Evolutionary conservation across 257 asterid genomes (phyloP).

Genomic region (Jacaranda copaia): DNA sequence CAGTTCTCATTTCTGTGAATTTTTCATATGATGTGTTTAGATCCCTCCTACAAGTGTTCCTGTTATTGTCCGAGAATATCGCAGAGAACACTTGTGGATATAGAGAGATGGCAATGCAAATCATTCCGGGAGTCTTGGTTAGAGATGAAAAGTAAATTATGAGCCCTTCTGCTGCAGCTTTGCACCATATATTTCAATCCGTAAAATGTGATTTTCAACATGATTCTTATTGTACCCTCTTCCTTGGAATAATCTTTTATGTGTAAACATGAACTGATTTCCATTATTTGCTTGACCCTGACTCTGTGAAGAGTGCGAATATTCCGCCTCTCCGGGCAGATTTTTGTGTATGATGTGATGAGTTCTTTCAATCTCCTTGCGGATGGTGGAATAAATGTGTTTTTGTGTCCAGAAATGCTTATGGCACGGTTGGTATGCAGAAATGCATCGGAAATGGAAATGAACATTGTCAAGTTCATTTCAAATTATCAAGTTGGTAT

Average conservation of each 20-base stretch:
- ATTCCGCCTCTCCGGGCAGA: conserved; percentile 77
- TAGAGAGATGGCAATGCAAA: conserved; percentile 40
- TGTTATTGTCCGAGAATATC: conserved; percentile 81
- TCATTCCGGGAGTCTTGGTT: conserved; percentile 15
- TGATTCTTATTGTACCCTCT: conserved; percentile 24
- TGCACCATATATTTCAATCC: not conserved
- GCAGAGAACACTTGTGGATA: conserved; percentile 72
- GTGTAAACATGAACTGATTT: conserved; percentile 30
- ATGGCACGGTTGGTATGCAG: not conserved
- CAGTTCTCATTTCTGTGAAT: not conserved
- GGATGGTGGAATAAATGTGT: not conserved
- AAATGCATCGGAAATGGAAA: no score
- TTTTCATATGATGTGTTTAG: conserved; percentile 47
- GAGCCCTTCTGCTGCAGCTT: conserved; percentile 24
- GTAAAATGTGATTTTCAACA: not conserved
- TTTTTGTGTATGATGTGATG: conserved; percentile 38
- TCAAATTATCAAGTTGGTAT: no score
- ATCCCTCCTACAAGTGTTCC: conserved; percentile 92
- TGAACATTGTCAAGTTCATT: no score
- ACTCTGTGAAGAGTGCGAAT: conserved; percentile 77
- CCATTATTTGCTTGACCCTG: conserved; percentile 40
- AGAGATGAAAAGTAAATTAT: conserved; percentile 16
- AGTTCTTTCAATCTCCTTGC: conserved; percentile 7
- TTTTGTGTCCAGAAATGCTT: conserved; percentile 10
- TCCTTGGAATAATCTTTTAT: conserved; percentile 32